Evolutionary conservation across 805 yeast genomes (phyloP), one percentile per base, ranked within the genome.

Genomic region (Kuraishia cidri): DNA sequence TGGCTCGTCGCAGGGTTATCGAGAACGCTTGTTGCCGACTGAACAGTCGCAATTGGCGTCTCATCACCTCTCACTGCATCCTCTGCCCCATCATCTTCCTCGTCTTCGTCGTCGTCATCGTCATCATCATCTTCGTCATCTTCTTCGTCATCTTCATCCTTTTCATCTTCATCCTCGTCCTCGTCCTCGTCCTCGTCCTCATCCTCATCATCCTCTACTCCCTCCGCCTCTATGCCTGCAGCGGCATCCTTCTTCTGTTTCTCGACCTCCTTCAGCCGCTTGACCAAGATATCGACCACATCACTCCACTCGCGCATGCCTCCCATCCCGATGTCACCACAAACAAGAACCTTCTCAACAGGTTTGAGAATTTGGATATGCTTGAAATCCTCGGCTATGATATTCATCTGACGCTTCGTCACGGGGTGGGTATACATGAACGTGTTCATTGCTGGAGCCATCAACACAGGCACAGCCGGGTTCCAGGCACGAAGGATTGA

Each of bases 251-350:
- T 5, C 11, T 27, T 17, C 19, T 17, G 16, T 6, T 19, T 18
- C 28, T 31, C 71, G 59, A 36, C 76, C 67, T 41, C 79, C 74
- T 42, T 75, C 38, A 87, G 60, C 50, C 79, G 80, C 56, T 77
- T 65, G 14, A 83, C 94, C 31, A 85, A 68, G 45, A 77, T 75
- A 50, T 87, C 94, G 13, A 87, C 95, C 45, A 92, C 80, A 53
- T 88, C 97, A 52, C 85, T 82, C 75, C 94, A 86, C 46, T 92
- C 97, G 79, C 88, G 81, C 97, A 92, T 92, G 34, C 98, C 97
- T 31, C 98, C 97, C 86, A 92, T 82, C n/a, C 97, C 97, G 36
- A 92, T 87, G 46, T 90, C 97, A 39, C 98, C 97, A 60, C 88
- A 86, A 26, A 36, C 94, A 86, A 49, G 82, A 76, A 90, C 95